Evolutionary conservation across 192 early-diverging fungal species (phyloP), one percentile per base, ranked within the genome.

Genomic region (Rhizophlyctis rosea): DNA sequence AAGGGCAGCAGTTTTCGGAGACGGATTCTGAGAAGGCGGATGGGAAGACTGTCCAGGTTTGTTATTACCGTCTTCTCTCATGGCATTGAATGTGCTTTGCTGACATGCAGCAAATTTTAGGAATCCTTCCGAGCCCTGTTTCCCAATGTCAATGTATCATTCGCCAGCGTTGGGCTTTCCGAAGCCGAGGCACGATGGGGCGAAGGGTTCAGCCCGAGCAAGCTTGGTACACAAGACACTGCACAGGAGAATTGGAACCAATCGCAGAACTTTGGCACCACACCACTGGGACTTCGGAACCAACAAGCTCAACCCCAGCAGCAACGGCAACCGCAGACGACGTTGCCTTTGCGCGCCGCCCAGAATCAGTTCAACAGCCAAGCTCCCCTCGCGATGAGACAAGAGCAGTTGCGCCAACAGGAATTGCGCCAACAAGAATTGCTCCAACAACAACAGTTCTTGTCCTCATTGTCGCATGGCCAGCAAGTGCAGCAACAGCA

Each of bases 71-170:
- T n/a, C n/a, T n/a, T n/a, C n/a, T n/a, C n/a, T n/a, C n/a, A n/a
- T n/a, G n/a, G n/a, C n/a, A n/a, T n/a, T n/a, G n/a, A n/a, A n/a
- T n/a, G n/a, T n/a, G n/a, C n/a, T n/a, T n/a, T n/a, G n/a, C n/a
- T n/a, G n/a, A n/a, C n/a, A n/a, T n/a, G n/a, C n/a, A n/a, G n/a
- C n/a, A n/a, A n/a, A n/a, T 1, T 21, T 7, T 28, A 62, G 64
- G 62, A 73, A 51, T 68, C 71, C 13, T 68, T 73, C 57, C 71
- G 71, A 7, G 65, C 65, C 11, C 54, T 73, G 53, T 73, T 73
- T 57, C 71, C 71, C 11, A 73, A 73, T 35, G 65, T 73, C 54
- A 73, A 73, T 39, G 65, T 68, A 18, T 73, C 71, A 2, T 73
- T 73, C 62, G 65, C 65, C 3, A 58, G 61, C 35, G 71, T 44